Evolutionary conservation across 2,329 filamentous ascomycete species (phyloP), one percentile per base, ranked within the genome.

Genomic region (Stylonectria norvegica): DNA sequence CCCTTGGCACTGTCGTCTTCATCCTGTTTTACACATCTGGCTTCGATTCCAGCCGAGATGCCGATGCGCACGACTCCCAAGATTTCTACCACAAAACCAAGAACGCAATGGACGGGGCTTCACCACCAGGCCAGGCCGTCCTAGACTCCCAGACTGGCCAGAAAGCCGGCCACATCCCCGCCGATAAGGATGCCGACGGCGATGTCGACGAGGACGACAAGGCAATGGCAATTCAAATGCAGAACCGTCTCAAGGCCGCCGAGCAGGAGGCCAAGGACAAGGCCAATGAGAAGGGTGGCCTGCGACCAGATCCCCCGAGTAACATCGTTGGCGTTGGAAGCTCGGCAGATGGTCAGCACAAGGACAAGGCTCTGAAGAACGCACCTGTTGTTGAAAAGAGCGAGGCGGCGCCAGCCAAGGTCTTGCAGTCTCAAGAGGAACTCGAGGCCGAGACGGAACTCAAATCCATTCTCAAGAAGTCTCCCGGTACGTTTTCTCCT

Each of bases 381-480:
- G 15, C 15, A 5, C n/a, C 11, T n/a, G 33, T 9, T 9, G 20
- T 10, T 22, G 14, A 6, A 6, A 30, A 15, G 8, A 16, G 16
- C 16, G 30, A 17, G 17, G 7, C 30, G 5, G 30, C 14, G 7
- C 9, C 15, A 5, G 17, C 30, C 15, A 69, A 67, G 54, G 62
- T 62, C 72, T 77, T 45, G 72, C 73, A 81, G 61, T 75, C 74
- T 10, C 68, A 75, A 20, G 76, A 82, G 47, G 76, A 83, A 38
- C 73, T 78, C 40, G 75, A 81, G 40, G 79, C 85, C 2, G 82
- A 89, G 61, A 67, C 69, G 14, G 86, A 89, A 62, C 66, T 97
- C 48, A 85, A 89, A 57, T 64, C 66, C 6, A 95, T 97, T 34
- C 65, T 97, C 49, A 93, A 90, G 69, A 85, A 82, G 59, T 82